Percentiles rank a stretch among this genome's conserved stretches.
phyloP scores from a whole-genome alignment of 371 early-diverging fungal genomes.

The Mucor lusitanicus region DNA sequence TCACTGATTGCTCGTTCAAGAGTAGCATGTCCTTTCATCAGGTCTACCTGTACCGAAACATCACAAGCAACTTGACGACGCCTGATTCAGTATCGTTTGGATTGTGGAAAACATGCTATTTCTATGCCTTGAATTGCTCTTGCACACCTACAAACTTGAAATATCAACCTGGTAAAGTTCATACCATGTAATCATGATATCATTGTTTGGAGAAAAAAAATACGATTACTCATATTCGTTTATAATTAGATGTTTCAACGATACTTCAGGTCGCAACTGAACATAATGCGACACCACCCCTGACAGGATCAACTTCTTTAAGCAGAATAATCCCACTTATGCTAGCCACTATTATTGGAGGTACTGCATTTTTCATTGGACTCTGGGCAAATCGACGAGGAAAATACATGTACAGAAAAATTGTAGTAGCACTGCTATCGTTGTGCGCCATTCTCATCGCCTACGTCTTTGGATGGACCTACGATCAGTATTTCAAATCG shows the following conservation, averaged over 20 bases:
- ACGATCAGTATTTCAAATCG: slow-evolving; percentile 17
- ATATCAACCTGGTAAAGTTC: slow-evolving; percentile 37
- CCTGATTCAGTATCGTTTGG: slow-evolving; percentile 45
- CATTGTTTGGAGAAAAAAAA: not conserved
- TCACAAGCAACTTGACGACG: slow-evolving; percentile 25
- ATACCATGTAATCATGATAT: not conserved
- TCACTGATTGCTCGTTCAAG: slow-evolving; percentile 29
- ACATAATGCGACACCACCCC: slow-evolving; percentile 27
- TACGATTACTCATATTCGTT: not conserved
- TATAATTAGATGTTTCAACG: slow-evolving; percentile 24
- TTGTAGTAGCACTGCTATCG: slow-evolving; percentile 20
- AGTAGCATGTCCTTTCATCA: slow-evolving; percentile 31
- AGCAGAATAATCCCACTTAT: slow-evolving; percentile 28
- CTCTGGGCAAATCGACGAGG: slow-evolving; percentile 21
- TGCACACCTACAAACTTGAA: slow-evolving; percentile 30
- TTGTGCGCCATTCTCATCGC: slow-evolving; percentile 20
- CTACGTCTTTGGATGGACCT: slow-evolving; percentile 20
- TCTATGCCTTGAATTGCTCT: slow-evolving; percentile 39
- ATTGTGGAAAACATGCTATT: slow-evolving; percentile 43
- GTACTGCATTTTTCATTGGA: slow-evolving; percentile 26
- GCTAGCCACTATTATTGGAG: slow-evolving; percentile 21
- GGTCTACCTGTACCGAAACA: slow-evolving; percentile 31
- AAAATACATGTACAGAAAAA: slow-evolving; percentile 17
- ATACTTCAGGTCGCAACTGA: slow-evolving; percentile 27
- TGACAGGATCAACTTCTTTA: slow-evolving; percentile 10